phyloP scores from a whole-genome alignment of 106 monocot genomes.

The Dendrobium nobile region DNA sequence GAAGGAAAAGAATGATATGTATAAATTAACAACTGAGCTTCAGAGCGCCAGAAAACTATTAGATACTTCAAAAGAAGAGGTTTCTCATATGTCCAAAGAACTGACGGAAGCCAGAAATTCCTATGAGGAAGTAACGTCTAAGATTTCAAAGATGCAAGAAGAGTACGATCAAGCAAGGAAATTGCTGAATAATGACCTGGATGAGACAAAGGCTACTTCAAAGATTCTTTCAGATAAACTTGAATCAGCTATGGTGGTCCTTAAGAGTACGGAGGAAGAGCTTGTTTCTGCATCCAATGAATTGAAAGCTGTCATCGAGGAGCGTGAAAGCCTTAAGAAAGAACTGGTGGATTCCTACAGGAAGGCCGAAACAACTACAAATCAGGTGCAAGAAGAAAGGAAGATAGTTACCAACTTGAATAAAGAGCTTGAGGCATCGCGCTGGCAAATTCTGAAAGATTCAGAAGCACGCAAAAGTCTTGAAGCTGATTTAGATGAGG shows the following conservation, averaged over 20 bases:
- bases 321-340: conserved; percentile 51
- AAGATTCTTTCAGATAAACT: conserved; percentile 55
- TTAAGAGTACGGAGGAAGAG: conserved; percentile 39
- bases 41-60: conserved; percentile 28
- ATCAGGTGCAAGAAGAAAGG: conserved; percentile 62
- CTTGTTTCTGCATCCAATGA: conserved; percentile 34
- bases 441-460: conserved; percentile 40
- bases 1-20: conserved; percentile 28
- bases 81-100: conserved; percentile 18
- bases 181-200: conserved; percentile 26
- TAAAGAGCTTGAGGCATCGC: conserved; percentile 52
- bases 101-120: conserved; percentile 11
- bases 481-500: conserved; percentile 59
- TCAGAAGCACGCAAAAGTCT: conserved; percentile 48
- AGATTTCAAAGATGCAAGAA: conserved; percentile 9
- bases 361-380: conserved; percentile 29
- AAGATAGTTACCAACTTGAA: conserved; percentile 38
- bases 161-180: conserved; percentile 11
- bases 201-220: conserved; percentile 46
- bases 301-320: conserved; percentile 35
- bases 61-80: conserved; percentile 32
- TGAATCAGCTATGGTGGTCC: conserved; percentile 30
- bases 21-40: conserved; percentile 46
- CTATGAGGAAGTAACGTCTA: conserved; percentile 12
- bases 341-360: conserved; percentile 59